A percentile compares a stretch with the other conserved stretches of the same genome.
Evolutionary conservation across 176 grass and related monocot species (phyloP).

Genomic region (Olyra latifolia): DNA sequence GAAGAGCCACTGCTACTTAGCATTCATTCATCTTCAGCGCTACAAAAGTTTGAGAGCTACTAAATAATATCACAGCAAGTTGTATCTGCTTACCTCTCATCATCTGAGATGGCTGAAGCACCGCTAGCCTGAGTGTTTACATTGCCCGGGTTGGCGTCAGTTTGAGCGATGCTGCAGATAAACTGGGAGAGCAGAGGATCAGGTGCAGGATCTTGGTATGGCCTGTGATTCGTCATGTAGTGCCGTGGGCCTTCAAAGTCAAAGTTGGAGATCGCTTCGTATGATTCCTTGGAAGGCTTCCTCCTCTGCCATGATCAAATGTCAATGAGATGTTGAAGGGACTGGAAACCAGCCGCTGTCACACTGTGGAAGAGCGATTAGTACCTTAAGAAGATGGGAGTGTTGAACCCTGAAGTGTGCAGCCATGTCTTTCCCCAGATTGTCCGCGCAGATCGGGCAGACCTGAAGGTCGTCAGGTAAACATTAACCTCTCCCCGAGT

Average conservation of each 20-base stretch:
- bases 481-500: neutral
- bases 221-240: slow-evolving; percentile 18
- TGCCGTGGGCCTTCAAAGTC: slow-evolving; percentile 32
- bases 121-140: neutral
- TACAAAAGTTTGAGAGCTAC: neutral
- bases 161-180: slow-evolving; percentile 37
- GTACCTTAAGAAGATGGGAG: slow-evolving; percentile 69
- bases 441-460: slow-evolving; percentile 76
- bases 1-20: neutral
- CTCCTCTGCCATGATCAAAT: slow-evolving; percentile 54
- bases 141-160: neutral
- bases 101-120: slow-evolving; percentile 8
- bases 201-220: slow-evolving; percentile 46
- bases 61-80: neutral
- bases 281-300: slow-evolving; percentile 60
- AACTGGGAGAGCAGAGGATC: slow-evolving; percentile 79
- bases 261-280: slow-evolving; percentile 42
- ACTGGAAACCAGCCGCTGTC: neutral
- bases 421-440: slow-evolving; percentile 71
- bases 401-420: slow-evolving; percentile 70
- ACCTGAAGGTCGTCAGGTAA: slow-evolving; percentile 49
- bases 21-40: no score
- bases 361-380: neutral
- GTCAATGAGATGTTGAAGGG: neutral
- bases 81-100: slow-evolving; percentile 44